phyloP scores from a whole-genome alignment of 192 early-diverging fungal species.

The Rhizophagus prolifer region DNA sequence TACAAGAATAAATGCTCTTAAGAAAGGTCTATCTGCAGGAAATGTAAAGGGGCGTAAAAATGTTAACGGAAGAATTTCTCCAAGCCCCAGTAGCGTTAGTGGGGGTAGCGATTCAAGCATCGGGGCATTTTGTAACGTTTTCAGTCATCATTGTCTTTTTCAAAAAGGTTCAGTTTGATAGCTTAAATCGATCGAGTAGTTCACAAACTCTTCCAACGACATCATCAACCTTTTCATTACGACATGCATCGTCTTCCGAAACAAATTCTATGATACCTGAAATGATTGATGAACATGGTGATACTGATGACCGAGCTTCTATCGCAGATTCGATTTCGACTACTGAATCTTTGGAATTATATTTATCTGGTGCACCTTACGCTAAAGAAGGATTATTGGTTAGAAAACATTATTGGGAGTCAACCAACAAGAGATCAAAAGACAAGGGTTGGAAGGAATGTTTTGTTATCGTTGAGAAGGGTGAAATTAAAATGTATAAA shows the following conservation, averaged over 20 bases:
- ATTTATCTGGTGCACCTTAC: conserved; percentile 36
- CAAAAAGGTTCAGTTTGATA: neutral
- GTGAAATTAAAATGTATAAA: conserved; percentile 82
- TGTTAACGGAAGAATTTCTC: conserved; percentile 20
- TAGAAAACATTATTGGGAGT: conserved; percentile 83
- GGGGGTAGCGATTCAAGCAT: conserved; percentile 10
- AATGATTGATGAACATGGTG: neutral
- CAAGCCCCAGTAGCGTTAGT: conserved; percentile 23
- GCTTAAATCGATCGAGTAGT: neutral
- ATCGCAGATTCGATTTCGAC: conserved; percentile 23
- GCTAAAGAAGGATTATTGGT: conserved; percentile 77
- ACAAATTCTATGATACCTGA: conserved; percentile 14
- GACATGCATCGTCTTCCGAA: conserved; percentile 11
- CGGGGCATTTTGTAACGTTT: neutral
- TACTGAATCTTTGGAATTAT: conserved; percentile 10
- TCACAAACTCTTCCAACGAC: conserved; percentile 18
- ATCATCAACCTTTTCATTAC: conserved; percentile 9
- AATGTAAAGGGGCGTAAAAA: conserved; percentile 9
- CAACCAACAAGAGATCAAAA: conserved; percentile 73
- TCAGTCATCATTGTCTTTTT: neutral
- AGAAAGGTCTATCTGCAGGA: conserved; percentile 17
- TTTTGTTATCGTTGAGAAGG: conserved; percentile 69
- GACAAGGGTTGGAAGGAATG: conserved; percentile 86
- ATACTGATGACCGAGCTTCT: conserved; percentile 8
- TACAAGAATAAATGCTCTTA: conserved; percentile 15